Evolutionary conservation across 768 basidiomycete genomes (phyloP).

Genomic region (Lactarius evosmus): DNA sequence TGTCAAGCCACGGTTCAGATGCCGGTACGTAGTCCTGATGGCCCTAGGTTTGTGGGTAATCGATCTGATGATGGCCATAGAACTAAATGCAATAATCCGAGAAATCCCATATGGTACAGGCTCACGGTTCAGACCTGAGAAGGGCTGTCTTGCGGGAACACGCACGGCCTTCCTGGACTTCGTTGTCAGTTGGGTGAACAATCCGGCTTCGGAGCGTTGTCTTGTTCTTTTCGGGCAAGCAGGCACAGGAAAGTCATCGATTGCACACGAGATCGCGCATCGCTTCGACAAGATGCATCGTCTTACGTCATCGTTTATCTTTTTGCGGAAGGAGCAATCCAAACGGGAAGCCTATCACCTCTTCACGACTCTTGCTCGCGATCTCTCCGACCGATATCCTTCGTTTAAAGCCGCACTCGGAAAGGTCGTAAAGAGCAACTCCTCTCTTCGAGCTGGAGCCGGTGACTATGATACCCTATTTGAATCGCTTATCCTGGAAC

Average conservation of each 20-base stretch:
- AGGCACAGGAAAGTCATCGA: no score
- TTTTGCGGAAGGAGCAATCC: neutral
- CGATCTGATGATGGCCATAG: neutral
- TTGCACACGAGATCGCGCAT: neutral
- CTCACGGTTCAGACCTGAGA: neutral
- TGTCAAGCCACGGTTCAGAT: neutral
- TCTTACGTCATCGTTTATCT: neutral
- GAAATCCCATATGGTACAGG: neutral
- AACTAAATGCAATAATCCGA: neutral
- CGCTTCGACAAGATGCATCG: neutral
- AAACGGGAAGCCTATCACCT: neutral
- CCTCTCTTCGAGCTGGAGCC: neutral
- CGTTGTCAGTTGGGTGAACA: neutral
- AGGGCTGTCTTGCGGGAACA: neutral
- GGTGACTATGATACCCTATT: neutral
- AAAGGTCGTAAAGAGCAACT: neutral
- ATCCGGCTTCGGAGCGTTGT: neutral
- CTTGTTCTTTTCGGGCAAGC: constrained; percentile 2
- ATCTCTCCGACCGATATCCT: neutral
- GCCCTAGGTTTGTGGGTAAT: neutral
- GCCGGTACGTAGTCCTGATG: neutral
- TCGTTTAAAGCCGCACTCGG: neutral
- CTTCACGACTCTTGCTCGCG: neutral
- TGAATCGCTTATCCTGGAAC: neutral
- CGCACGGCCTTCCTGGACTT: neutral